Percentiles rank a stretch among this genome's conserved stretches.
Conservation (phyloP, 2,329 filamentous ascomycete genomes). For the Stylonectria norvegica region DNA sequence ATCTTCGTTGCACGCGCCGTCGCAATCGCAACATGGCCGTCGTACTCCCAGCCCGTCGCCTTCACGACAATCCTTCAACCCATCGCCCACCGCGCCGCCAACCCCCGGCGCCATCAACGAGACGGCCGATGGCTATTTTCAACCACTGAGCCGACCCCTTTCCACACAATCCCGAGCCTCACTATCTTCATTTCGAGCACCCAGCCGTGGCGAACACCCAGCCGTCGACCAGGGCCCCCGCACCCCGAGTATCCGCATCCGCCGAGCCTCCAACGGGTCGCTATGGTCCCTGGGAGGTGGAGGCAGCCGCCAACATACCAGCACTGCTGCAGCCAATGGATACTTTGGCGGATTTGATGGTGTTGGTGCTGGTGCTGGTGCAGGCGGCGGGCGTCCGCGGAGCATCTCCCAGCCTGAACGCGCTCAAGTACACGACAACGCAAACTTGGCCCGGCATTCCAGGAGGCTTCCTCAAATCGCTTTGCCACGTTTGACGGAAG, state of each 20-base stretch:
- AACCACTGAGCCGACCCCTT: slow-evolving; percentile 17
- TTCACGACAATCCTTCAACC: slow-evolving; percentile 6
- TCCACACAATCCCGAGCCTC: slow-evolving; percentile 24
- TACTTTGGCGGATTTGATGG: slow-evolving; percentile 9
- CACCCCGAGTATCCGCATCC: slow-evolving; percentile 25
- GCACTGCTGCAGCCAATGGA: slow-evolving; percentile 6
- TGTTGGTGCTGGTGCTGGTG: no score
- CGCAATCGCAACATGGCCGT: no score
- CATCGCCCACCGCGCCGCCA: slow-evolving; percentile 9
- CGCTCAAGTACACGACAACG: slow-evolving; percentile 14
- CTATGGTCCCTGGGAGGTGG: no score
- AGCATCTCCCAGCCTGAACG: slow-evolving; percentile 36
- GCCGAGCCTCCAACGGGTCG: slow-evolving; percentile 23
- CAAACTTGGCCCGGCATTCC: slow-evolving; percentile 25
- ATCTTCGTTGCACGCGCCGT: slow-evolving; percentile 9
- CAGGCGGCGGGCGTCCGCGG: slow-evolving; percentile 29
- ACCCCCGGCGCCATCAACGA: slow-evolving; percentile 22
- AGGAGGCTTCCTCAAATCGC: slow-evolving; percentile 31
- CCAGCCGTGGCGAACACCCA: slow-evolving; percentile 2
- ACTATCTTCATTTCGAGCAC: slow-evolving; percentile 10
- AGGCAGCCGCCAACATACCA: slow-evolving; percentile 7
- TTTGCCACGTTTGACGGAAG: slow-evolving; percentile 39
- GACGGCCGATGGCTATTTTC: slow-evolving; percentile 23
- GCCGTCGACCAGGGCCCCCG: slow-evolving; percentile 14
- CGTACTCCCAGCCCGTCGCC: slow-evolving; percentile 19